These are phyloP conservation scores for Paraphoma sp. DNA, from an alignment of 2,329 filamentous ascomycete genomes.

Conservation along the genomic window DNA sequence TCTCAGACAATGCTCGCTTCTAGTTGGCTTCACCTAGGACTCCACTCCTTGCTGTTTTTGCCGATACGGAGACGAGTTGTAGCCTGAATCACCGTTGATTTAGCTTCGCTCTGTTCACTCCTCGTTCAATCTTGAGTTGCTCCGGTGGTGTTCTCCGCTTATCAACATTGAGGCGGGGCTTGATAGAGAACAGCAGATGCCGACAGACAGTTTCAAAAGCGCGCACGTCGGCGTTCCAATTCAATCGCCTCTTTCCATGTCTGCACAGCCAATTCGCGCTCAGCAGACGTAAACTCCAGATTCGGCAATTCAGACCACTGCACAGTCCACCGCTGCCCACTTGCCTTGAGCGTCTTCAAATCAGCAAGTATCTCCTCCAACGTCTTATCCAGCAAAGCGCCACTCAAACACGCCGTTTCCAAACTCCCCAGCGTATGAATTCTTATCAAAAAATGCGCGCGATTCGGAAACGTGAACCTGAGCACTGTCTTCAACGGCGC, in stretches of 20 bases:
- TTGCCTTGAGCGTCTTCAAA: background rate
- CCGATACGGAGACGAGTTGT: too few species aligned
- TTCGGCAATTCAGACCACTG: slow-evolving; percentile 5
- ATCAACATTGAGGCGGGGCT: too few species aligned
- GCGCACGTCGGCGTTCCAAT: too few species aligned
- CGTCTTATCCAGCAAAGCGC: background rate
- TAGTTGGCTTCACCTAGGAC: too few species aligned
- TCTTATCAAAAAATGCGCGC: slow-evolving; percentile 9
- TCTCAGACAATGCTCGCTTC: too few species aligned
- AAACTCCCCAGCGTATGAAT: slow-evolving; percentile 7
- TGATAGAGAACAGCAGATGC: too few species aligned
- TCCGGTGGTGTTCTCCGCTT: too few species aligned
- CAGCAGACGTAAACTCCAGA: background rate
- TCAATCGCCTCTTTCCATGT: background rate
- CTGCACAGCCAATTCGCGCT: background rate
- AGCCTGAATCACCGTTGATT: too few species aligned
- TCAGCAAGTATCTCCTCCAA: background rate
- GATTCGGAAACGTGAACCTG: slow-evolving; percentile 1
- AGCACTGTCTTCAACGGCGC: slow-evolving; percentile 3
- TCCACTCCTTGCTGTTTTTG: too few species aligned
- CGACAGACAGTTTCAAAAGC: too few species aligned
- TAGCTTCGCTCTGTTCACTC: too few species aligned
- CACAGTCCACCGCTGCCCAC: slow-evolving; percentile 2
- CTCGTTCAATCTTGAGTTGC: too few species aligned
- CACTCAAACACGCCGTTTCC: background rate